Evolutionary conservation across 768 basidiomycete species (phyloP).

Genomic region (Podaxis rugospora): DNA sequence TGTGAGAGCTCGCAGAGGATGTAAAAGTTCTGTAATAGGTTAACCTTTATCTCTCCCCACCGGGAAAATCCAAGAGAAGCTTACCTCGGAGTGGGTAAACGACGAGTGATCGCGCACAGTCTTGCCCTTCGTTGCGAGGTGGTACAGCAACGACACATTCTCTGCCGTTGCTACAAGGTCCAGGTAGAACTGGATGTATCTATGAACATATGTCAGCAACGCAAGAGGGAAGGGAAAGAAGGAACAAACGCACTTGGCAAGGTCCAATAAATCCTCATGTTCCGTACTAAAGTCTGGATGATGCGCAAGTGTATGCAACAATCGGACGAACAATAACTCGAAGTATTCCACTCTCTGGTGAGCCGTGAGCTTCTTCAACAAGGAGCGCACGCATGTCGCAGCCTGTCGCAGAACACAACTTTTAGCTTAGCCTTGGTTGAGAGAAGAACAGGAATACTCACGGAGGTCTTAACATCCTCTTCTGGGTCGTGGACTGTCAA

Average conservation of each 20-base stretch:
- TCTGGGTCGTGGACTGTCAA: slow-evolving; percentile 92
- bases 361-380: slow-evolving; percentile 45
- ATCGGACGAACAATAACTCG: slow-evolving; percentile 79
- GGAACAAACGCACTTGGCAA: slow-evolving; percentile 62
- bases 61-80: slow-evolving; percentile 2
- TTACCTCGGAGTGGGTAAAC: slow-evolving; percentile 65
- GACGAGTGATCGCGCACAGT: slow-evolving; percentile 79
- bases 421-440: neutral
- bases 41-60: neutral
- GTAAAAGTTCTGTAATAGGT: slow-evolving; percentile 74
- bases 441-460: slow-evolving; percentile 26
- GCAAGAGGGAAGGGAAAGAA: neutral
- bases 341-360: slow-evolving; percentile 60
- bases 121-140: slow-evolving; percentile 79
- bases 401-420: slow-evolving; percentile 33
- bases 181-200: slow-evolving; percentile 88
- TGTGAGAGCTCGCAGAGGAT: slow-evolving; percentile 85
- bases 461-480: slow-evolving; percentile 65
- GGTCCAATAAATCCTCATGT: slow-evolving; percentile 67
- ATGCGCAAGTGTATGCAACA: slow-evolving; percentile 86
- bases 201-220: slow-evolving; percentile 24
- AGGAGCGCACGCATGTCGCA: slow-evolving; percentile 47
- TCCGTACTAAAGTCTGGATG: slow-evolving; percentile 85
- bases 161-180: slow-evolving; percentile 74
- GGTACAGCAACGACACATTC: slow-evolving; percentile 79